Conservation (phyloP, 1,284 basidiomycete genomes). For the Apiotrichum gamsii region DNA sequence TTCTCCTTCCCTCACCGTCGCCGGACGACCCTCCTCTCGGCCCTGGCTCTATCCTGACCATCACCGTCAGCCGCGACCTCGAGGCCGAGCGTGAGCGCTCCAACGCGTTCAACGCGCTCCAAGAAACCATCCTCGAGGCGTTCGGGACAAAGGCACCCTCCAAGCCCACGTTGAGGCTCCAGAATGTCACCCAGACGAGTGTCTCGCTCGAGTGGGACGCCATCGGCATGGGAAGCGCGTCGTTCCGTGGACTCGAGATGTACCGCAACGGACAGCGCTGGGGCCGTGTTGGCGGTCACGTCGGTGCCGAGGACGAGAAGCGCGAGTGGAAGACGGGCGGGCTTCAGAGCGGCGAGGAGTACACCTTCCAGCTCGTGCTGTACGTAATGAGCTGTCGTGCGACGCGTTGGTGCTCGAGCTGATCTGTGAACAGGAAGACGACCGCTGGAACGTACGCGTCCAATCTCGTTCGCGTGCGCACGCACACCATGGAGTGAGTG, state of each 20-base stretch:
- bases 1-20: slow-evolving; percentile 61
- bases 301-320: slow-evolving; percentile 33
- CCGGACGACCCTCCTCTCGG: slow-evolving; percentile 62
- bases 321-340: slow-evolving; percentile 68
- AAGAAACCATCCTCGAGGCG: slow-evolving; percentile 66
- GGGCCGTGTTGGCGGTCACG: slow-evolving; percentile 50
- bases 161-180: slow-evolving; percentile 63
- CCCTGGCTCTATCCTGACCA: slow-evolving; percentile 93
- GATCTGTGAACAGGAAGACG: slow-evolving; percentile 52
- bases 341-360: slow-evolving; percentile 77
- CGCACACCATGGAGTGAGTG: slow-evolving; percentile 69
- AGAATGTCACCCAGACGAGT: slow-evolving; percentile 89
- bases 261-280: slow-evolving; percentile 83
- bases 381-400: slow-evolving; percentile 41
- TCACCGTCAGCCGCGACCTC: slow-evolving; percentile 78
- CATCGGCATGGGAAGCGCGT: slow-evolving; percentile 75
- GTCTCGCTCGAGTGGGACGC: slow-evolving; percentile 87
- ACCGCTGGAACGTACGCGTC: slow-evolving; percentile 83
- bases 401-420: background rate
- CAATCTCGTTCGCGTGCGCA: slow-evolving; percentile 70
- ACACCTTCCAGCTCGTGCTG: slow-evolving; percentile 84
- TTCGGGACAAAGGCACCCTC: slow-evolving; percentile 66
- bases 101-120: slow-evolving; percentile 71
- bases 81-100: slow-evolving; percentile 74
- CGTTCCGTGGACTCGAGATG: slow-evolving; percentile 78